A percentile compares a stretch with the other conserved stretches of the same genome.
Evolutionary conservation across 1,139 yeast species (phyloP).

Genomic region (Scheffersomyces lignicola): DNA sequence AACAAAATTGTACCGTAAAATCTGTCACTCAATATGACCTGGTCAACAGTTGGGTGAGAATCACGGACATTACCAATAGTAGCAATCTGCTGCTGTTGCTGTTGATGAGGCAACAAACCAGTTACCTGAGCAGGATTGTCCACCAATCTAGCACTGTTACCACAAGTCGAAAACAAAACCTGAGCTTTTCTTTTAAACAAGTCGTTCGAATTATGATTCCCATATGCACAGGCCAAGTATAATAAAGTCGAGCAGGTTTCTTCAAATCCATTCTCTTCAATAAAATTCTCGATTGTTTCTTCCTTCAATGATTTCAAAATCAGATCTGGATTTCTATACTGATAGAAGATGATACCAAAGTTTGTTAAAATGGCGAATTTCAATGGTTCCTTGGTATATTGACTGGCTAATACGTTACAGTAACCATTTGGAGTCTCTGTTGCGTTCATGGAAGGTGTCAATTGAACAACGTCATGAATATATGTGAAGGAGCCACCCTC

Average conservation of each 20-base stretch:
- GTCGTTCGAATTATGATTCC: slow-evolving; percentile 52
- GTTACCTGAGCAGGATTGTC: slow-evolving; percentile 19
- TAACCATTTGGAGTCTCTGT: slow-evolving; percentile 75
- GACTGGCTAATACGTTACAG: slow-evolving; percentile 81
- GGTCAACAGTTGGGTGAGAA: slow-evolving; percentile 51
- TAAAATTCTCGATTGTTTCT: slow-evolving; percentile 50
- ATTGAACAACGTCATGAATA: slow-evolving; percentile 71
- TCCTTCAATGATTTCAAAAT: slow-evolving; percentile 69
- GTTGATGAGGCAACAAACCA: slow-evolving; percentile 16
- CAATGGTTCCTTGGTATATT: slow-evolving; percentile 62
- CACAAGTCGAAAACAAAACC: slow-evolving; percentile 53
- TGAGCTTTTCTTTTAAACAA: slow-evolving; percentile 49
- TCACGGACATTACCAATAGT: slow-evolving; percentile 10
- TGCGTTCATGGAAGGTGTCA: slow-evolving; percentile 72
- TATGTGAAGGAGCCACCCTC: slow-evolving; percentile 27
- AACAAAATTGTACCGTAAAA: slow-evolving; percentile 89
- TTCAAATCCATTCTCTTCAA: slow-evolving; percentile 51
- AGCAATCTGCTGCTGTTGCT: slow-evolving; percentile 8
- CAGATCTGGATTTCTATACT: slow-evolving; percentile 77
- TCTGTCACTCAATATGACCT: slow-evolving; percentile 85
- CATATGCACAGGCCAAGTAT: slow-evolving; percentile 75
- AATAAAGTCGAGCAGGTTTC: slow-evolving; percentile 90
- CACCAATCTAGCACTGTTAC: slow-evolving; percentile 51
- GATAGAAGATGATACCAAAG: slow-evolving; percentile 73
- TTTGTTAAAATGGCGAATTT: slow-evolving; percentile 81